Percentiles rank a stretch among this genome's conserved stretches.
Conservation (phyloP, 495 filamentous ascomycete genomes). For the Penicillium daleae region DNA sequence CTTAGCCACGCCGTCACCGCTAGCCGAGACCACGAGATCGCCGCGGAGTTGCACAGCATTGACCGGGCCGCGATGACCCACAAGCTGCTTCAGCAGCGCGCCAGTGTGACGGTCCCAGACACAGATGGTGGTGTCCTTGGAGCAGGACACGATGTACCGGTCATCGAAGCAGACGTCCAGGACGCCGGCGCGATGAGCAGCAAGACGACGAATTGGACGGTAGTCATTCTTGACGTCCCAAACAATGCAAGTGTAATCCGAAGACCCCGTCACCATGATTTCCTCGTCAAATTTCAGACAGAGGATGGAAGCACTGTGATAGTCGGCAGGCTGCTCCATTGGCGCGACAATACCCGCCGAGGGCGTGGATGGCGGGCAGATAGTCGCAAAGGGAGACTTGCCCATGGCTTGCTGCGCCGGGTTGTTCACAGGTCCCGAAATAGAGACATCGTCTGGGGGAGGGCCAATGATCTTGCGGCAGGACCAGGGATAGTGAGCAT, state of each 20-base stretch:
- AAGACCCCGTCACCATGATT: constrained; percentile 93
- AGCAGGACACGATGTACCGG: constrained; percentile 91
- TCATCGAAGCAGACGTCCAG: constrained; percentile 92
- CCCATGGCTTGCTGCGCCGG: constrained; percentile 41
- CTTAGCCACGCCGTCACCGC: constrained; percentile 89
- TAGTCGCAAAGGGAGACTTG: constrained; percentile 51
- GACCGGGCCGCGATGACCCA: constrained; percentile 86
- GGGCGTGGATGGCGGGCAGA: constrained; percentile 46
- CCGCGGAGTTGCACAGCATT: constrained; percentile 94
- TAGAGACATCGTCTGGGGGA: constrained; percentile 29
- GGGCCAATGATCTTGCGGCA: constrained; percentile 80
- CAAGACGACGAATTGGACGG: constrained; percentile 74
- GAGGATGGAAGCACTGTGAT: constrained; percentile 88
- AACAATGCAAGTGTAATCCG: constrained; percentile 87
- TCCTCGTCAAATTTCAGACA: constrained; percentile 93
- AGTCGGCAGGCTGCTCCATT: constrained; percentile 38
- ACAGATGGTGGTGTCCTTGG: constrained; percentile 89
- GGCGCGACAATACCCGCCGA: constrained; percentile 34
- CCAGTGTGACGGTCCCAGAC: constrained; percentile 89
- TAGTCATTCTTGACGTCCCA: constrained; percentile 82
- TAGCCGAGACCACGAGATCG: constrained; percentile 87
- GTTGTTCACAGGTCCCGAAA: constrained; percentile 42
- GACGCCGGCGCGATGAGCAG: constrained; percentile 80
- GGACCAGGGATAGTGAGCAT: constrained; percentile 76
- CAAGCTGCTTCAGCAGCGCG: constrained; percentile 69